phyloP scores from a whole-genome alignment of 148 eudicot genomes.

The Fagopyrum tataricum region DNA sequence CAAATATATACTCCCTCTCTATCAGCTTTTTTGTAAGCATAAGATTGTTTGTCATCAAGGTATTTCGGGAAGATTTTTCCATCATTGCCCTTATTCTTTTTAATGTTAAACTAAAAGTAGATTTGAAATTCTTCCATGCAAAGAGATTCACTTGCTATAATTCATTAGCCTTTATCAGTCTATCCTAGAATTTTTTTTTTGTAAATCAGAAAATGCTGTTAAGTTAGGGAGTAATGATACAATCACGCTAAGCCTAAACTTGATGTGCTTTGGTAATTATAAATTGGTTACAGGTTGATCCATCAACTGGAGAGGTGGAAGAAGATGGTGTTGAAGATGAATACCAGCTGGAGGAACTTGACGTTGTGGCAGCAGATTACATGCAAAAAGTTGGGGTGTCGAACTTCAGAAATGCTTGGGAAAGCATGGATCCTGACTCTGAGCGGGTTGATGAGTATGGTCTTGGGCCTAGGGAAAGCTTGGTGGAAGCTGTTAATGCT shows the following conservation, averaged over 20 bases:
- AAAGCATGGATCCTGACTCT: slow-evolving; percentile 65
- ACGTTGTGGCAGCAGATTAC: slow-evolving; percentile 92
- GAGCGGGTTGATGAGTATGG: slow-evolving; percentile 95
- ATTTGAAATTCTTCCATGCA: too few relatives aligned
- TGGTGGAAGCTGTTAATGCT: slow-evolving; percentile 83
- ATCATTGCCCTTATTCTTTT: too few relatives aligned
- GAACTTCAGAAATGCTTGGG: slow-evolving; percentile 96
- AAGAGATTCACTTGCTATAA: too few relatives aligned
- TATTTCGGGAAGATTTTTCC: too few relatives aligned
- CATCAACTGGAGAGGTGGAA: slow-evolving; percentile 91
- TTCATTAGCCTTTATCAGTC: too few relatives aligned
- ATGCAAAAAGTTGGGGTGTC: slow-evolving; percentile 80
- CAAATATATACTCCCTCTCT: not conserved
- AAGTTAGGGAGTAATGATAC: not conserved
- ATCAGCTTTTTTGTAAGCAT: too few relatives aligned
- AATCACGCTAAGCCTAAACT: not conserved
- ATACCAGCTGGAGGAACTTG: slow-evolving; percentile 90
- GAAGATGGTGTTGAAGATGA: slow-evolving; percentile 96
- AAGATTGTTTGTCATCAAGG: too few relatives aligned
- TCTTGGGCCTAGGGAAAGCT: slow-evolving; percentile 84
- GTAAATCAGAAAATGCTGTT: too few relatives aligned
- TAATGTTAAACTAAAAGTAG: too few relatives aligned
- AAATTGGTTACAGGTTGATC: slow-evolving; percentile 62
- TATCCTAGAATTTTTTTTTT: too few relatives aligned
- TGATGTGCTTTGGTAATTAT: not conserved